A percentile compares a stretch with the other conserved stretches of the same genome.
phyloP scores from a whole-genome alignment of 148 eudicot genomes.

The Rhododendron williamsianum region DNA sequence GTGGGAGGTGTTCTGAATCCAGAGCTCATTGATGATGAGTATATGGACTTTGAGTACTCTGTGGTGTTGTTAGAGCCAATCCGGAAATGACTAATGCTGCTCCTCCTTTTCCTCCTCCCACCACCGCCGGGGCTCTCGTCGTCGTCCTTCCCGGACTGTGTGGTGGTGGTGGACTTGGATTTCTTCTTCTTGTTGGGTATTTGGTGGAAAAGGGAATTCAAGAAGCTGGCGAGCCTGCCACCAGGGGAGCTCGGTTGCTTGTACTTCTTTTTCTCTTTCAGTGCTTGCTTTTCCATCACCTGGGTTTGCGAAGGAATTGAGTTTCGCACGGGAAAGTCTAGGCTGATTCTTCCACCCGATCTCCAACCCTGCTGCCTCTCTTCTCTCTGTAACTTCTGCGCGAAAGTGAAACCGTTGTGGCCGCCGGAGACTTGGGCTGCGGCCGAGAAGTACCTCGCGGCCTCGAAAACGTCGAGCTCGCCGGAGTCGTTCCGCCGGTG shows the following conservation, averaged over 20 bases:
- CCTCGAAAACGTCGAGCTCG: slow-evolving; percentile 85
- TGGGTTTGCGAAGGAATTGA: slow-evolving; percentile 14
- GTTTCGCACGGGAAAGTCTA: slow-evolving; percentile 54
- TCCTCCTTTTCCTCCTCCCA: slow-evolving; percentile 56
- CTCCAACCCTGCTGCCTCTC: neutral
- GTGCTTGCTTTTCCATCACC: slow-evolving; percentile 12
- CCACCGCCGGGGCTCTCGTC: slow-evolving; percentile 50
- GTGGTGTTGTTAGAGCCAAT: slow-evolving; percentile 2
- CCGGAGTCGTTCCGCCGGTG: slow-evolving; percentile 56
- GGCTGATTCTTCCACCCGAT: slow-evolving; percentile 55
- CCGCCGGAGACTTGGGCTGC: slow-evolving; percentile 27
- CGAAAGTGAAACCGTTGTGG: neutral
- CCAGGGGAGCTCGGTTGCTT: slow-evolving; percentile 95
- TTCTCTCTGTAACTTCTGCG: slow-evolving; percentile 20
- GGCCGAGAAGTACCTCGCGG: slow-evolving; percentile 60
- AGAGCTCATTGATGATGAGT: slow-evolving; percentile 37
- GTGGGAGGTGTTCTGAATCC: slow-evolving; percentile 72
- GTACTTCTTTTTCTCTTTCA: slow-evolving; percentile 40
- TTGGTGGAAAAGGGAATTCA: slow-evolving; percentile 72
- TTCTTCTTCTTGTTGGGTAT: slow-evolving; percentile 60
- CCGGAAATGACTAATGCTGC: slow-evolving; percentile 59
- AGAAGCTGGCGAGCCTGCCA: slow-evolving; percentile 69
- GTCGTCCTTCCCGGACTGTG: slow-evolving; percentile 48
- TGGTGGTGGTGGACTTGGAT: slow-evolving; percentile 24
- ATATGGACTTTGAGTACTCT: slow-evolving; percentile 21